Percentiles rank a stretch among this genome's conserved stretches.
phyloP scores from a whole-genome alignment of 176 grass and related monocot species.

The Dendrocalamus sinicus region DNA sequence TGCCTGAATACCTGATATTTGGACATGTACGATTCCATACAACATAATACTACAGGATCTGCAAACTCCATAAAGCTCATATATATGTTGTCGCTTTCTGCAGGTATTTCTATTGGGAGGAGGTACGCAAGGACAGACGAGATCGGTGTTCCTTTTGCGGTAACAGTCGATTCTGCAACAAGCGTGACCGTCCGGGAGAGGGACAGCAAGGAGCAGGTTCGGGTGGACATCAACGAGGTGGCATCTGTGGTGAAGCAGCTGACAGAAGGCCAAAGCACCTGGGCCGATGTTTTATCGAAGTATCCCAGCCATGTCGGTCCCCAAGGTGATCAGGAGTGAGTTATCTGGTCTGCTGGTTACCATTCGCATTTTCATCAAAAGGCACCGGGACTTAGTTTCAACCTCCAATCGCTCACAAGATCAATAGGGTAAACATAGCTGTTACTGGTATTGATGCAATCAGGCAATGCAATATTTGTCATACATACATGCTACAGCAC shows the following conservation, averaged over 20 bases:
- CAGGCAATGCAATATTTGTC: background rate
- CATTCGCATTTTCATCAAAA: background rate
- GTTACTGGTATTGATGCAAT: background rate
- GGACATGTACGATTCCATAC: background rate
- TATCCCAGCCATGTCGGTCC: conserved; percentile 53
- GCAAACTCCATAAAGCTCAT: background rate
- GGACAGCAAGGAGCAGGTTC: conserved; percentile 78
- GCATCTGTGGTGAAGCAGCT: conserved; percentile 64
- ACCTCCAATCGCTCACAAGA: background rate
- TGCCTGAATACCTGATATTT: background rate
- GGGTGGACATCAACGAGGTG: conserved; percentile 57
- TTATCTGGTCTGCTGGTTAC: background rate
- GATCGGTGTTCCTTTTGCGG: conserved; percentile 69
- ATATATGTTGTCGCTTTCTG: background rate
- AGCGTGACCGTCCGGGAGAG: conserved; percentile 64
- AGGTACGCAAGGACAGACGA: conserved; percentile 79
- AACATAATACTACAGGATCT: background rate
- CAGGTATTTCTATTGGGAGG: conserved; percentile 76
- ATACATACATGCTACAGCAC: background rate
- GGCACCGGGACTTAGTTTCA: background rate
- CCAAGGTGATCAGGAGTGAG: conserved; percentile 64
- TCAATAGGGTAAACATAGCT: background rate
- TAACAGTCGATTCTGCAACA: conserved; percentile 65
- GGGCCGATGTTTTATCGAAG: conserved; percentile 53
- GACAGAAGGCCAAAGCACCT: conserved; percentile 70